phyloP scores from a whole-genome alignment of 1,284 basidiomycete genomes.

The Thecaphora frezii region DNA sequence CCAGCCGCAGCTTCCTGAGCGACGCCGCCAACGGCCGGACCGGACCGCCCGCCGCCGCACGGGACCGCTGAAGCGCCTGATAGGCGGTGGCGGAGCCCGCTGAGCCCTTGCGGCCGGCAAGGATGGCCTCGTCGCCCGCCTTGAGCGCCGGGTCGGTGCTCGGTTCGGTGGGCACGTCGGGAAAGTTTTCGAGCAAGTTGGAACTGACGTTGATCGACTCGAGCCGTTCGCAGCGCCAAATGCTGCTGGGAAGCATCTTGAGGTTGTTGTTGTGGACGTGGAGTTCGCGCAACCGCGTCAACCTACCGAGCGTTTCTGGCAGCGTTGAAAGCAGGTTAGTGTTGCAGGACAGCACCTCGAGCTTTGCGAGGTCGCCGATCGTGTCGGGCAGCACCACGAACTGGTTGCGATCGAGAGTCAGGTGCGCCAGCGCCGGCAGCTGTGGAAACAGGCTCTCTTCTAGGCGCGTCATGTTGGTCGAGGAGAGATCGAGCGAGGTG shows the following conservation, averaged over 20 bases:
- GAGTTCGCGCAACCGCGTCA: slow-evolving; percentile 75
- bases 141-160: neutral
- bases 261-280: slow-evolving; percentile 93
- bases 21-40: slow-evolving; percentile 63
- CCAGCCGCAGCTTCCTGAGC: slow-evolving; percentile 77
- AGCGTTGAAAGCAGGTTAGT: slow-evolving; percentile 83
- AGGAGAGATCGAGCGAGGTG: slow-evolving; percentile 81
- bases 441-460: slow-evolving; percentile 64
- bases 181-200: slow-evolving; percentile 78
- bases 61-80: slow-evolving; percentile 11
- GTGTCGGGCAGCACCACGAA: slow-evolving; percentile 82
- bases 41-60: slow-evolving; percentile 11
- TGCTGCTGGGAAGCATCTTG: slow-evolving; percentile 70
- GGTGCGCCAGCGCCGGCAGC: slow-evolving; percentile 43
- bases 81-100: slow-evolving; percentile 37
- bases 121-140: slow-evolving; percentile 7
- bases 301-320: slow-evolving; percentile 74
- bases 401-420: slow-evolving; percentile 64
- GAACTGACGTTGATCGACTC: slow-evolving; percentile 81
- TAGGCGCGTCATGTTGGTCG: slow-evolving; percentile 84
- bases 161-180: slow-evolving; percentile 63
- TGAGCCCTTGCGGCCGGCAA: slow-evolving; percentile 51
- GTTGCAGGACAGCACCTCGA: slow-evolving; percentile 78
- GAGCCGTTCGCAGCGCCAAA: slow-evolving; percentile 85
- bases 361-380: slow-evolving; percentile 71